phyloP scores from a whole-genome alignment of 2,329 filamentous ascomycete species.

The Ceratocystis cubensis region DNA sequence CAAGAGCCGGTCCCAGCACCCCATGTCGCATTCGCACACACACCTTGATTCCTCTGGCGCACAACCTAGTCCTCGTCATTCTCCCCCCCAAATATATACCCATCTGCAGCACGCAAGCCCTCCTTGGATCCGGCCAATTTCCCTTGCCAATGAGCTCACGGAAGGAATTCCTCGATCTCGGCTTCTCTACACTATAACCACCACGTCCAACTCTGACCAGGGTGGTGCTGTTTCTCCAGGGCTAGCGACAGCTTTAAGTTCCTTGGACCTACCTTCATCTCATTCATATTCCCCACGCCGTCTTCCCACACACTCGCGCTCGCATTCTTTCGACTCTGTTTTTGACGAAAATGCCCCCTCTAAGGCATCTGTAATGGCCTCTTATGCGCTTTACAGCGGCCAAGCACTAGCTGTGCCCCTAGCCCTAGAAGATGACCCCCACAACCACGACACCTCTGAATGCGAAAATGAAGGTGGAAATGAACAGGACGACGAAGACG shows the following conservation, averaged over 20 bases:
- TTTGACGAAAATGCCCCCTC: conserved; percentile 20
- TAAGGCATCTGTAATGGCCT: conserved; percentile 20
- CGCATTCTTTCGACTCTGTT: conserved; percentile 19
- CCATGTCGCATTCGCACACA: conserved; percentile 11
- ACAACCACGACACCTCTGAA: conserved; percentile 8
- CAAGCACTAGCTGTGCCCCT: conserved; percentile 15
- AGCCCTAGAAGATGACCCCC: conserved; percentile 9
- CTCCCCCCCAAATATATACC: conserved; percentile 4
- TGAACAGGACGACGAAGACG: no score
- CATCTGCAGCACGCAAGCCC: conserved; percentile 8
- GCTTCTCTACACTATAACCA: conserved; percentile 19
- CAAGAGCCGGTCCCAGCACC: conserved; percentile 9
- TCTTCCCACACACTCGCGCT: conserved; percentile 15
- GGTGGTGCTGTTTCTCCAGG: conserved; percentile 9
- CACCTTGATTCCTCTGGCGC: background rate
- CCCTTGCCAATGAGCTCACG: conserved; percentile 18
- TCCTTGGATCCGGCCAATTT: conserved; percentile 20
- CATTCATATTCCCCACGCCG: conserved; percentile 14
- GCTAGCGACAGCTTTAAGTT: conserved; percentile 17
- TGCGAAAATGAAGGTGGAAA: conserved; percentile 6
- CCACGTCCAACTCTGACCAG: conserved; percentile 18
- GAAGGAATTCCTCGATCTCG: conserved; percentile 21
- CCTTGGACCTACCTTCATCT: conserved; percentile 17
- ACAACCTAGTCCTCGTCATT: background rate
- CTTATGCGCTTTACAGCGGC: conserved; percentile 21